Base-by-base conservation (phyloP, 495 filamentous ascomycete species). In the Pseudotulostoma volvatum region DNA sequence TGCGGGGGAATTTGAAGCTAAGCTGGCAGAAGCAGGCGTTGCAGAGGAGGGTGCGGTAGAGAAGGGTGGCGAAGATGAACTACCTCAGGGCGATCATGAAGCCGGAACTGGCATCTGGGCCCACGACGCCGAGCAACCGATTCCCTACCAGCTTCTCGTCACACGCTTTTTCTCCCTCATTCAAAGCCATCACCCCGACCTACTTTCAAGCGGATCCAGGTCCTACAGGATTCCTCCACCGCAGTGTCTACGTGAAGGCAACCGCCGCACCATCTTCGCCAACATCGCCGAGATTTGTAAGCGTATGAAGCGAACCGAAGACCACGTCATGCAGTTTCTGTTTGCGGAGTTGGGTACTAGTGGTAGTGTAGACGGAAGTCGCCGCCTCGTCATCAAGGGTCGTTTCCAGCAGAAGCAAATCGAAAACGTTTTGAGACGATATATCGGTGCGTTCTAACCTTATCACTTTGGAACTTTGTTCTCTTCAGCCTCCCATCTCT, bases 241-340 rank as follows among this genome's bases (percentile, higher is more conserved):
- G n/a, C 92, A 97, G 67, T 93, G 88, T 63, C 70, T 96, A 34
- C 86, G 92, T 64, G 92, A 97, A 84, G 90, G 90, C 57, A 96
- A 96, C 74, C 94, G 93, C 74, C 94, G 93, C 80, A 96, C 90
- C 37, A 93, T 96, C 51, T 97, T 95, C 56, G 90, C 90, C 61
- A 97, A 97, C 66, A 85, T 97, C 50, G 70, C 80, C 41, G 84
- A 92, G 55, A 93, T 93, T 47, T 81, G 76, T 64, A 82, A 82
- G 64, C 71, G 84, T 42, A 90, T 97, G 87, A 97, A 97, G 77
- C 73, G 90, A 54, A 81, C 78, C 46, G 88, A 94, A 53, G 90
- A 97, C 57, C 88, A 96, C 64, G 84, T 96, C 48, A 96, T 84
- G 33, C 77, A 86, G 47, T 97, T 94, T 68, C 60, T 96, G 53